Evolutionary conservation across 1,139 yeast genomes (phyloP), one percentile per base, ranked within the genome.

Genomic region (Lodderomyces orthopsilosis): DNA sequence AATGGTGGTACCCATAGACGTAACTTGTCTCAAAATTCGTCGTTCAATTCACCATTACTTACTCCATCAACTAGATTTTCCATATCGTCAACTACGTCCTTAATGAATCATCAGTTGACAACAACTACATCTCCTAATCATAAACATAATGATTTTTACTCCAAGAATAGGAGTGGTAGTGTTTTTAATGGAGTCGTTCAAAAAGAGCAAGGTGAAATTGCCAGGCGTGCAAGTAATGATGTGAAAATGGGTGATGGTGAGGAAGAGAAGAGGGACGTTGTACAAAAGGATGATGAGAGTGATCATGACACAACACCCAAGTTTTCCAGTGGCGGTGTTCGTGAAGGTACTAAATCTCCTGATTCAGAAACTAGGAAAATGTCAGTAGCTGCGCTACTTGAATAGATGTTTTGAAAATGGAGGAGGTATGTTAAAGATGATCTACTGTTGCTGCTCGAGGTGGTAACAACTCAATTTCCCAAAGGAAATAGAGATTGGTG

Each of bases 1-100:
- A 38, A 24, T 37, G 34, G 30, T 34, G 34, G 12, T 39, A 40
- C 47, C 21, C 63, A 61, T 37, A 65, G 65, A 48, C 52, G 72
- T 34, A 65, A 59, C 43, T 47, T 60, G 6, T 62, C 70, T 12
- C 68, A 64, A 51, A 59, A 59, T 45, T 65, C 69, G 22, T 60
- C 65, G 30, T 65, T 63, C 51, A 63, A 59, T 49, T 63, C 65
- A 24, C 65, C 68, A 3, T 51, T 54, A 22, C 51, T 64, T 39
- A 56, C 65, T 7, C 63, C 68, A 9, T 52, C 58, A 26, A 58
- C 59, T 6, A 46, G 68, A 22, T 58, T 63, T 50, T 62, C 66
- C 15, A 55, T 63, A 7, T 59, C 66, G 6, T 59, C 63, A 40
- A 52, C 59, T 38, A 46, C 61, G 44, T 51, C 64, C 43, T 36